These are phyloP conservation scores for Parietaria judaica DNA, from an alignment of 306 rosid genomes.

Conservation along the genomic window DNA sequence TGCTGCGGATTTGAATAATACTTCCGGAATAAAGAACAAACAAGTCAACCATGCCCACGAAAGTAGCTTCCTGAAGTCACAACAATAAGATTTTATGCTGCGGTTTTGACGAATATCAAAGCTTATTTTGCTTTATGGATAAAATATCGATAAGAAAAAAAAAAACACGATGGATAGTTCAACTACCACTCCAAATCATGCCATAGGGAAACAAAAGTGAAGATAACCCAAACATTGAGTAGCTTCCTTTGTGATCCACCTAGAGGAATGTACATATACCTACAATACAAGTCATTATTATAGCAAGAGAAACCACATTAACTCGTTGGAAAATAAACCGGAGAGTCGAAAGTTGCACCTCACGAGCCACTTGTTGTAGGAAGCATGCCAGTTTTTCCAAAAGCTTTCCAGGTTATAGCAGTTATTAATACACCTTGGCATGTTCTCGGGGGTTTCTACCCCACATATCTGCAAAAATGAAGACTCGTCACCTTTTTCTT, in stretches of 20 bases:
- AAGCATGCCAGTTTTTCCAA: constrained; percentile 99
- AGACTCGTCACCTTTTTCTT: constrained; percentile 5
- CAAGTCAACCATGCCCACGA: constrained; percentile 98
- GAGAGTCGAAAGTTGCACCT: constrained; percentile 42
- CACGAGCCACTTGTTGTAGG: constrained; percentile 97
- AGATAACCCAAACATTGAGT: constrained; percentile 77
- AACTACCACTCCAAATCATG: constrained; percentile 91
- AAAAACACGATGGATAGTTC: constrained; percentile 14
- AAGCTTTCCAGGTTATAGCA: constrained; percentile 79
- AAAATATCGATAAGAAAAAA: constrained; percentile 15
- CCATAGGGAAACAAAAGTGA: constrained; percentile 91
- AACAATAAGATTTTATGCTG: constrained; percentile 12
- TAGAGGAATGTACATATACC: constrained; percentile 91
- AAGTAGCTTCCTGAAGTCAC: constrained; percentile 80
- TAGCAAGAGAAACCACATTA: neutral
- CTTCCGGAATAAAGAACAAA: constrained; percentile 79
- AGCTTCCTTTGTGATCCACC: constrained; percentile 78
- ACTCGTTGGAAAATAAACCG: constrained; percentile 6
- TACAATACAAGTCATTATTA: constrained; percentile 25
- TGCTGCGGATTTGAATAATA: constrained; percentile 64
- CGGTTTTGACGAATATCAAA: constrained; percentile 14
- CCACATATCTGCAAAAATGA: constrained; percentile 54
- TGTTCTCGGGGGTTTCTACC: constrained; percentile 85
- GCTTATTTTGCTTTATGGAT: constrained; percentile 12
- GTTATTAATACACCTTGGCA: constrained; percentile 91